Evolutionary conservation across 2,329 filamentous ascomycete species (phyloP), one percentile per base, ranked within the genome.

Genomic region (Fusarium annulatum): DNA sequence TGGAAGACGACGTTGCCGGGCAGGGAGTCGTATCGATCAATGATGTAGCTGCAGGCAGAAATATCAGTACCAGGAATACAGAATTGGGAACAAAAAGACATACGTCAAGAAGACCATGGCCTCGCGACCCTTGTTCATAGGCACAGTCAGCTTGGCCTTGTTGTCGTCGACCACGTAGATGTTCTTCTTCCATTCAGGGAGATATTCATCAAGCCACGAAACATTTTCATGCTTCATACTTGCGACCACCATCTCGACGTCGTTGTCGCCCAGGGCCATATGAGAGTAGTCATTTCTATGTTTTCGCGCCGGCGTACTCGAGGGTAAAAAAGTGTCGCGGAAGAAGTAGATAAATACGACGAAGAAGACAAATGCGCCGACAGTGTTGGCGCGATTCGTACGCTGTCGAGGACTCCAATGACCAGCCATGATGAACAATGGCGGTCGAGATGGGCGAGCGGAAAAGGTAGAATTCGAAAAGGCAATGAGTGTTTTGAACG

Each of bases 151-250:
- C 26, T 81, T 69, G 7, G 87, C 86, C 9, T 70, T 71, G 38
- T 83, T 80, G 73, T 88, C 84, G 72, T 90, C 85, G 58, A 87
- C 87, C 33, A 88, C 84, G 77, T 90, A 90, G 65, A 89, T 83
- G 66, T 84, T 88, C 77, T 86, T 85, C 66, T 84, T 82, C 87
- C 87, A 89, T 52, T 82, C 80, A 26, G 81, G 80, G 5, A 86
- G 79, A 70, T 83, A 81, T 46, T 81, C 76, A 58, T 82, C 71
- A 14, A 86, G 77, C 86, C 86, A 87, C 21, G 82, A 80, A 39
- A 77, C 65, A 57, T 81, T 74, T 65, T 81, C 80, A 61, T 77
- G 74, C 67, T 78, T 79, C 77, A 79, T 81, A 66, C 78, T 78
- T 5, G 80, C 80, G 23, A 81, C 76, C 45, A 81, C 79, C 76